phyloP scores from a whole-genome alignment of 257 asterid genomes.

The Nicotiana obtusifolia region DNA sequence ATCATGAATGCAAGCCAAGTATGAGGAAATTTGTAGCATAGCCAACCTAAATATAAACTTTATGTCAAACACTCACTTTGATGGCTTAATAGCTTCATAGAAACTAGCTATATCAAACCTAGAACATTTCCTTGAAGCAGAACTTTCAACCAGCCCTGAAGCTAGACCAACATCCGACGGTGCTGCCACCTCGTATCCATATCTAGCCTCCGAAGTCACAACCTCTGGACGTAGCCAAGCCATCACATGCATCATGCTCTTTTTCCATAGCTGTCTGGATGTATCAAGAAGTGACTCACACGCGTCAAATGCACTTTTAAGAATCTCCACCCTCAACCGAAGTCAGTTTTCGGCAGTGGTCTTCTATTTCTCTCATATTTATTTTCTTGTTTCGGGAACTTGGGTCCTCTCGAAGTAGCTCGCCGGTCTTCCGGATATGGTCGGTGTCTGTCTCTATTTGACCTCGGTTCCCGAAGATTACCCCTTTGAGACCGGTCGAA shows the following conservation, averaged over 20 bases:
- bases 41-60: background rate
- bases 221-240: conserved; percentile 94
- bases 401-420: too few species aligned
- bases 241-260: conserved; percentile 80
- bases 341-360: too few species aligned
- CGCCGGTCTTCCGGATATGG: too few species aligned
- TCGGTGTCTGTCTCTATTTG: too few species aligned
- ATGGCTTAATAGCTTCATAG: conserved; percentile 93
- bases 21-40: conserved; percentile 4
- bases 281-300: conserved; percentile 72
- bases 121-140: conserved; percentile 32
- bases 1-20: conserved; percentile 14
- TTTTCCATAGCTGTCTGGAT: conserved; percentile 81
- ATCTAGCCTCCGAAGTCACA: conserved; percentile 83
- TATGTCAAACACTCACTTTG: conserved; percentile 56
- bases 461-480: too few species aligned
- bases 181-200: conserved; percentile 37
- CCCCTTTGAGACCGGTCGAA: too few species aligned
- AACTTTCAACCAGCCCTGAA: conserved; percentile 26
- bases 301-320: conserved; percentile 49
- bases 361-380: too few species aligned
- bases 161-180: conserved; percentile 30
- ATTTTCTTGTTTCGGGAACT: too few species aligned
- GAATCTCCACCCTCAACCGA: conserved; percentile 69
- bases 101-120: conserved; percentile 70